Base-by-base conservation (phyloP, 164 flowering plant species). In the Platanus orientalis region DNA sequence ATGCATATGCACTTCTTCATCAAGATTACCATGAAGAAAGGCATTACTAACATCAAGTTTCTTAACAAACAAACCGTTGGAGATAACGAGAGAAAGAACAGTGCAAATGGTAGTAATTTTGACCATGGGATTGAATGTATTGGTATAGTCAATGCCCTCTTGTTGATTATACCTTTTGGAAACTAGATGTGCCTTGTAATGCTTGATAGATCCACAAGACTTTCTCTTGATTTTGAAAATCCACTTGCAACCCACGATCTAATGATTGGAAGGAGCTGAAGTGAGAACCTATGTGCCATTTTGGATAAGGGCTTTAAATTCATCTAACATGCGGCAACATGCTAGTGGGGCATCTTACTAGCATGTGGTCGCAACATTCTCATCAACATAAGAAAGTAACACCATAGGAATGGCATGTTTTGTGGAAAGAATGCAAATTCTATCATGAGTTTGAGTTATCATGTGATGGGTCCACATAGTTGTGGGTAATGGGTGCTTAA, bases 1-100 rank as follows among this genome's bases (percentile, higher is more conserved):
- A 0, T 1, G 1, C 42, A 56, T 56, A 13, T 30, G 19, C 2
- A 56, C 59, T 0, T 30, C 39, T 32, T 56, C 42, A 7, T 17
- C 7, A 1, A 56, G 21, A 4, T 17, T 6, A 3, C 59, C 42
- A 30, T 56, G 39, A 19, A 56, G 12, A 20, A 56, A 56, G 1
- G 24, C 59, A 56, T 56, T 56, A 14, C 20, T 21, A 16, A 56
- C 23, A 11, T 56, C 59, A 14, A 56, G 23, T 32, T 56, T 42
- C 4, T 9, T 20, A 0, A 56, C 7, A 1, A 21, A 0, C 59
- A 23, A 56, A 3, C n/a, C 2, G 10, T 32, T 6, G 23, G 6
- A n/a, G 19, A 56, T 12, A 13, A 21, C 59, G 1, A 56, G 9
- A 16, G 11, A 4, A 5, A 56, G 9, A 32, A 54, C 7, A 2